phyloP scores from a whole-genome alignment of 768 basidiomycete species.

The Amanita phalloides region DNA sequence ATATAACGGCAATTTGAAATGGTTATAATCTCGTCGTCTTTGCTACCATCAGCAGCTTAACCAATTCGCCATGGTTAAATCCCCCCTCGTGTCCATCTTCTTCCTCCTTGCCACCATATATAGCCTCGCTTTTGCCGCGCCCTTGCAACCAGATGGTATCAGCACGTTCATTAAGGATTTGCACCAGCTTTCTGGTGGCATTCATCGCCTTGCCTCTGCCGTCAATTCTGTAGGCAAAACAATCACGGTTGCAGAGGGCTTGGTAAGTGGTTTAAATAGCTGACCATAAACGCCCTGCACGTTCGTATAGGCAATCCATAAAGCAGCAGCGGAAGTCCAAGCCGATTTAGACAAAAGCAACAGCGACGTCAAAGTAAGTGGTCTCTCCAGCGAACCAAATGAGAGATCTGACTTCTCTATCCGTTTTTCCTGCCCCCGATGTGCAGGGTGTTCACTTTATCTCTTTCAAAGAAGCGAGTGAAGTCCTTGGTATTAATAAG shows the following conservation, averaged over 20 bases:
- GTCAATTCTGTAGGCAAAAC: background rate
- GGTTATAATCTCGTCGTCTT: too few species aligned
- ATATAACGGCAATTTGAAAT: too few species aligned
- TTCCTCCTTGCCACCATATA: background rate
- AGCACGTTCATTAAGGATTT: background rate
- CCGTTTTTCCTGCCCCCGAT: background rate
- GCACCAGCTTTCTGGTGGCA: background rate
- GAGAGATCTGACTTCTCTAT: background rate
- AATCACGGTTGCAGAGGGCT: background rate
- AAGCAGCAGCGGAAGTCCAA: background rate
- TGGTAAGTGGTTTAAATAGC: background rate
- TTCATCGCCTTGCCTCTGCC: background rate
- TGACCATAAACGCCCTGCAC: background rate
- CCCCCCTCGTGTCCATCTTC: background rate
- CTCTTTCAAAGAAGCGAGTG: background rate
- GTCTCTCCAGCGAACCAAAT: background rate
- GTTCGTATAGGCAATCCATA: background rate
- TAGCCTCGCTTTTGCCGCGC: background rate
- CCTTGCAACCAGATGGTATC: background rate
- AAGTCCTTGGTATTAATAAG: background rate
- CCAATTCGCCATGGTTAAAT: background rate
- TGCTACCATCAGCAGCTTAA: background rate
- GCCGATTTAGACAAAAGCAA: background rate
- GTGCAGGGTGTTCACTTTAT: background rate
- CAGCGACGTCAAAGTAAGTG: background rate